Evolutionary conservation across 495 filamentous ascomycete species (phyloP).

Genomic region (Podospora didyma): DNA sequence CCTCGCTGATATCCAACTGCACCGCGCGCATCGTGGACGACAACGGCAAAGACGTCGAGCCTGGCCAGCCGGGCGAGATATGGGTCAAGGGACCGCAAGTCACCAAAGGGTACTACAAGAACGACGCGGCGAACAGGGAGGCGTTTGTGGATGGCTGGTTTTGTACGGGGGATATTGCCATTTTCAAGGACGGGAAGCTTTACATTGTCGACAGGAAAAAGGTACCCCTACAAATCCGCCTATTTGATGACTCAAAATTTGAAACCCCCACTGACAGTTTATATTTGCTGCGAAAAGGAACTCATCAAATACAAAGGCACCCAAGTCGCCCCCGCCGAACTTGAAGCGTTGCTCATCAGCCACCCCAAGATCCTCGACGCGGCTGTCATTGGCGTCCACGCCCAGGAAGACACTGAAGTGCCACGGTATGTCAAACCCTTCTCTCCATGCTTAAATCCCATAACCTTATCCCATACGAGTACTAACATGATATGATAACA

Average conservation of each 20-base stretch:
- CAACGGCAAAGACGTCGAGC: conserved; percentile 41
- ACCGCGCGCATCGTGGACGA: conserved; percentile 43
- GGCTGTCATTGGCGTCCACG: conserved; percentile 69
- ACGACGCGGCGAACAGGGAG: conserved; percentile 56
- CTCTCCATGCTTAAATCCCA: too few species aligned
- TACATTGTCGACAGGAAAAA: conserved; percentile 72
- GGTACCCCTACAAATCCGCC: too few species aligned
- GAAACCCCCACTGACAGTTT: too few species aligned
- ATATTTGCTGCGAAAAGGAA: conserved; percentile 27
- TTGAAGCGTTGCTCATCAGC: conserved; percentile 67
- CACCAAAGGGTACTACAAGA: conserved; percentile 65
- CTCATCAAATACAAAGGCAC: conserved; percentile 54
- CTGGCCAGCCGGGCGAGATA: conserved; percentile 31
- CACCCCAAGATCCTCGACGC: conserved; percentile 71
- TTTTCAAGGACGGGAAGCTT: conserved; percentile 46
- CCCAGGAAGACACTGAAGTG: conserved; percentile 56
- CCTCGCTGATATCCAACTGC: conserved; percentile 50
- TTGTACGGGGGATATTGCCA: conserved; percentile 66
- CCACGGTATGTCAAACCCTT: conserved; percentile 39
- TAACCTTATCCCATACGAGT: too few species aligned
- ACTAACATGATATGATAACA: neutral
- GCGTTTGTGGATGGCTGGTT: conserved; percentile 61
- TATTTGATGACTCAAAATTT: too few species aligned
- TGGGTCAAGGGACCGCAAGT: conserved; percentile 49
- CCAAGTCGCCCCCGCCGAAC: conserved; percentile 75